Evolutionary conservation across 192 early-diverging fungal genomes (phyloP).

Genomic region (Backusella psychrophila): DNA sequence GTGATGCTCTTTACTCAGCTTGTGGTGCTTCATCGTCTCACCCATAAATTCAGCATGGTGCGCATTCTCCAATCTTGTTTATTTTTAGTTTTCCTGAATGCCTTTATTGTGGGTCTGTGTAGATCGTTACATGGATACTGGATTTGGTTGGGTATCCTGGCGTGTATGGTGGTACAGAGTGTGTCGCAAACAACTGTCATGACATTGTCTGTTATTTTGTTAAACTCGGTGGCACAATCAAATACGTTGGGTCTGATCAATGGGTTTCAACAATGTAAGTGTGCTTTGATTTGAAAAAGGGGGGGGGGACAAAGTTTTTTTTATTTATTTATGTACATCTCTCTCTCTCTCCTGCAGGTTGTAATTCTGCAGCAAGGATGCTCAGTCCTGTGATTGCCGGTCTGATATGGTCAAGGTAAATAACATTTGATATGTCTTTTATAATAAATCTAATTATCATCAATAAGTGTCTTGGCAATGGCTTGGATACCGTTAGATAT

Average conservation of each 20-base stretch:
- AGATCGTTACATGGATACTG: constrained; percentile 11
- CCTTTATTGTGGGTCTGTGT: constrained; percentile 13
- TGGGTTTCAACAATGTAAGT: constrained; percentile 49
- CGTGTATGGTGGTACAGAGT: constrained; percentile 14
- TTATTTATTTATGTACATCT: too few relatives aligned
- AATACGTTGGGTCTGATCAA: constrained; percentile 52
- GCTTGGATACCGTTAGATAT: constrained; percentile 16
- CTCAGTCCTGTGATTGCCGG: constrained; percentile 52
- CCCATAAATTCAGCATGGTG: constrained; percentile 42
- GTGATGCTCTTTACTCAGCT: constrained; percentile 50
- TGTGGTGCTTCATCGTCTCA: constrained; percentile 40
- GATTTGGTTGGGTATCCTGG: constrained; percentile 29
- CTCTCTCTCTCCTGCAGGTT: constrained; percentile 9
- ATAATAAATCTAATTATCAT: neutral
- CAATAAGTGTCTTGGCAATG: neutral
- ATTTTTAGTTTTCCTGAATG: neutral
- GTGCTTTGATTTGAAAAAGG: neutral
- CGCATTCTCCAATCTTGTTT: constrained; percentile 41
- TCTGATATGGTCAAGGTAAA: constrained; percentile 53
- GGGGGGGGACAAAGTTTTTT: too few relatives aligned
- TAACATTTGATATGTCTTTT: neutral
- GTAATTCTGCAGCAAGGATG: constrained; percentile 30
- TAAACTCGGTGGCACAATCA: constrained; percentile 39
- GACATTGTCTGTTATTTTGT: constrained; percentile 42
- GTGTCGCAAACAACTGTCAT: constrained; percentile 29